A percentile compares a stretch with the other conserved stretches of the same genome.
phyloP scores from a whole-genome alignment of 805 yeast species.

The Yamadazyma nakazawae region DNA sequence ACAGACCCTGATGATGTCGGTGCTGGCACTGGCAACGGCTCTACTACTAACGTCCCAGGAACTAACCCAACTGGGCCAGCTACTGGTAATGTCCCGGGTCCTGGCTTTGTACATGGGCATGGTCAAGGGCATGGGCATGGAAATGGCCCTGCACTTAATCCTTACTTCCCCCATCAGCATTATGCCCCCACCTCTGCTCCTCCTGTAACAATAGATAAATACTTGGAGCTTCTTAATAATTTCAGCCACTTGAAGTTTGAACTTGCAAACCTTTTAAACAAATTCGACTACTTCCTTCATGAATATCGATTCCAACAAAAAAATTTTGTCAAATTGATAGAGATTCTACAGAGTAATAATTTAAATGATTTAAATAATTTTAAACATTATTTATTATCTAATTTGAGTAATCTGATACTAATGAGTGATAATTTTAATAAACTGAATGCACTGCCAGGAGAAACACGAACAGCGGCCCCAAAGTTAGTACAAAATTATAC shows the following conservation, averaged over 20 bases:
- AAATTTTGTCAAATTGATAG: conserved; percentile 14
- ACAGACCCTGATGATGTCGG: neutral
- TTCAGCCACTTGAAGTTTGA: conserved; percentile 15
- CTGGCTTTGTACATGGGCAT: neutral
- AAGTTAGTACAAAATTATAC: conserved; percentile 27
- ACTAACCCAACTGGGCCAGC: neutral
- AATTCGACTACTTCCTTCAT: conserved; percentile 15
- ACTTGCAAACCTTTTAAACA: conserved; percentile 13
- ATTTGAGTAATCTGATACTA: conserved; percentile 10
- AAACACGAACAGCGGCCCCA: neutral
- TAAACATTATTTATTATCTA: conserved; percentile 11
- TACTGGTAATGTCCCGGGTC: neutral
- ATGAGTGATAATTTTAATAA: conserved; percentile 6
- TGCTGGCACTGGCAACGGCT: neutral
- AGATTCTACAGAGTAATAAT: conserved; percentile 14
- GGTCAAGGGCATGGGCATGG: neutral
- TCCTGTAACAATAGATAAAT: conserved; percentile 12
- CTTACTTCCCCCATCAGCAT: conserved; percentile 4
- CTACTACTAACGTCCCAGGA: neutral
- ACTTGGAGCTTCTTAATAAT: conserved; percentile 14
- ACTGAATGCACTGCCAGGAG: neutral
- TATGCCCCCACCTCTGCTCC: conserved; percentile 1
- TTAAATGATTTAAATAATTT: conserved; percentile 14
- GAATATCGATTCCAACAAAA: conserved; percentile 15
- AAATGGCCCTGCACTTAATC: neutral